Conservation (phyloP, 2,329 filamentous ascomycete genomes). For the Fusarium sp. region DNA sequence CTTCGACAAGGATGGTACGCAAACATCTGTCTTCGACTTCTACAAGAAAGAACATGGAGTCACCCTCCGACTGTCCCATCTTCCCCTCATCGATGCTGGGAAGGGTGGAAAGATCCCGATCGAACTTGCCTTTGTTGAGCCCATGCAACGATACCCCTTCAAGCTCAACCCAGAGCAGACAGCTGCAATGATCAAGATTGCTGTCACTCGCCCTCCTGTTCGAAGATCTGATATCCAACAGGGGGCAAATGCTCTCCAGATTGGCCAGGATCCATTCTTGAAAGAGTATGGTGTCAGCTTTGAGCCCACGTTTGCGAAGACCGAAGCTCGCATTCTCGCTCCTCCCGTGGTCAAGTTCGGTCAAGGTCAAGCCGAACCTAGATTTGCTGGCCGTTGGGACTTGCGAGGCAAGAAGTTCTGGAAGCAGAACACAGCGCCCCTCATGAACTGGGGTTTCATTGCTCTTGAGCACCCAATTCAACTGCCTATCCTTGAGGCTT, state of each 20-base stretch:
- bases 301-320: conserved; percentile 70
- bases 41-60: conserved; percentile 68
- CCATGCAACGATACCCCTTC: conserved; percentile 71
- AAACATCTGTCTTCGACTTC: conserved; percentile 65
- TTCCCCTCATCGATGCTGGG: conserved; percentile 71
- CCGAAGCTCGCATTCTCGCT: conserved; percentile 77
- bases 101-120: conserved; percentile 70
- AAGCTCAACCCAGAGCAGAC: conserved; percentile 77
- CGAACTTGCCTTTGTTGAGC: conserved; percentile 67
- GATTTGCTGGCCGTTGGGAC: conserved; percentile 84
- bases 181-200: conserved; percentile 90
- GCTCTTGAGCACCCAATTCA: conserved; percentile 69
- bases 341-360: conserved; percentile 79
- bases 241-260: conserved; percentile 69
- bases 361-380: conserved; percentile 68
- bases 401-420: conserved; percentile 83
- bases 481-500: conserved; percentile 51
- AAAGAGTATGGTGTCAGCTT: conserved; percentile 80
- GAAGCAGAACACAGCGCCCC: conserved; percentile 68
- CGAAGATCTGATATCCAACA: conserved; percentile 74
- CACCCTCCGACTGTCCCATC: conserved; percentile 58
- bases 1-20: conserved; percentile 66
- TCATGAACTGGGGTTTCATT: conserved; percentile 82
- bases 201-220: conserved; percentile 79
- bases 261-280: conserved; percentile 79